Conservation (phyloP, 371 early-diverging fungal genomes). For the Haplosporangium sp. region DNA sequence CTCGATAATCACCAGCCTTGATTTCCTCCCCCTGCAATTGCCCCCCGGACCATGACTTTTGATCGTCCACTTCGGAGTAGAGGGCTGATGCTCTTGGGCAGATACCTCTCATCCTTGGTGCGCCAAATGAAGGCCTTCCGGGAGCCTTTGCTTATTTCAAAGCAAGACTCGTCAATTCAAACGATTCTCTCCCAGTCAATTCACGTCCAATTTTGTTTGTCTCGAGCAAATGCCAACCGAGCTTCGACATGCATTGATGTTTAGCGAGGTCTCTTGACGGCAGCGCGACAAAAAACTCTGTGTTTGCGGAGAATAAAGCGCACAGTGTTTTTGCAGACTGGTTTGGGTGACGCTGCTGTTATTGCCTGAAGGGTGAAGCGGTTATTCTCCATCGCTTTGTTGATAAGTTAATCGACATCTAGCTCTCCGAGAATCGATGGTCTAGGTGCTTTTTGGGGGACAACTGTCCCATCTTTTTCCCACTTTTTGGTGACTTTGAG, state of each 20-base stretch:
- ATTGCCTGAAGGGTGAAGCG: conserved; percentile 4
- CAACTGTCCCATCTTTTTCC: conserved; percentile 7
- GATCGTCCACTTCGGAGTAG: conserved; percentile 7
- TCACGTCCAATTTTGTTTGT: conserved; percentile 1
- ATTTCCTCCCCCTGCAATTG: conserved; percentile 6
- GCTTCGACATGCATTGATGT: not conserved
- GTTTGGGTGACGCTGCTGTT: conserved; percentile 3
- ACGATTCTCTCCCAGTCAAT: conserved; percentile 6
- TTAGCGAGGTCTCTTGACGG: not conserved
- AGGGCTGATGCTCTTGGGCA: conserved; percentile 1
- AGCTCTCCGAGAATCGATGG: conserved; percentile 2
- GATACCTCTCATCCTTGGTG: conserved; percentile 14
- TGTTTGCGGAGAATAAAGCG: not conserved
- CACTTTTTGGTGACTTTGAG: conserved; percentile 4
- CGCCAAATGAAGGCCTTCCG: conserved; percentile 5
- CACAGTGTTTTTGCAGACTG: conserved; percentile 2
- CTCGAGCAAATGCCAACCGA: not conserved
- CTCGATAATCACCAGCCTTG: conserved; percentile 1
- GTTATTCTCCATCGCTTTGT: conserved; percentile 1
- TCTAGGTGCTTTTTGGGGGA: not conserved
- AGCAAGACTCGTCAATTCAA: conserved; percentile 16
- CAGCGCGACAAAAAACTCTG: not conserved
- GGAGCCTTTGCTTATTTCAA: conserved; percentile 13
- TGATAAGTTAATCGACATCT: not conserved
- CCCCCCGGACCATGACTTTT: conserved; percentile 7